Base-by-base conservation (phyloP, 1,139 yeast species). In the Ogataea hybrid region DNA sequence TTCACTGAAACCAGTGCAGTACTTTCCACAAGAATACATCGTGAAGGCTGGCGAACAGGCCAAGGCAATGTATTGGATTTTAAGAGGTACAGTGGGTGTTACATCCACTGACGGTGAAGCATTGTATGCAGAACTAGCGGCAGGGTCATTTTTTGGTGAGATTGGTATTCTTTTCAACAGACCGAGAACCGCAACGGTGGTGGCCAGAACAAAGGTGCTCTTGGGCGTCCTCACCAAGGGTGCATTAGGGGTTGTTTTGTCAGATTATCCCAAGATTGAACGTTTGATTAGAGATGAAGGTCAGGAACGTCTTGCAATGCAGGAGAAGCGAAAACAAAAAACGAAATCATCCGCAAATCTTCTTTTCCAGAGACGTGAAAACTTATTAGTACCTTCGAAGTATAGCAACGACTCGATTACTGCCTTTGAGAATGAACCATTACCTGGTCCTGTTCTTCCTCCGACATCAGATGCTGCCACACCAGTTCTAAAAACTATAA, bases 1-100 rank as follows among this genome's bases (percentile, higher is more conserved):
- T 30, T 75, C 77, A 43, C 66, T 84, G 25, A 73, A 75, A 40
- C 68, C 82, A 6, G 73, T 80, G 47, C 81, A 77, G 43, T 77
- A 72, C 49, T 80, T 78, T 45, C 81, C 89, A 0, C 86, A 80
- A 53, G 84, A 79, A 48, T 80, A 76, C 56, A 79, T 84, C 31
- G 79, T 83, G 38, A 79, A 77, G 45, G 78, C 71, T 51, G 90
- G 90, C 2, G 89, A 83, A 53, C 82, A 81, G 2, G 80, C 88
- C n/a, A 76, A 73, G 50, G 76, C 90, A 21, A 82, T 84, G 87
- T 84, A 83, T 57, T 83, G 90, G 89, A 80, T 84, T 29, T 63
- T 84, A 12, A 76, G 83, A 54, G 94, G 94, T 3, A 71, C 80
- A 0, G 92, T 84, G 2, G 78, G 79, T 22, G 87, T 84, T 11